A percentile compares a stretch with the other conserved stretches of the same genome.
Evolutionary conservation across 2,329 filamentous ascomycete genomes (phyloP).

Genomic region (Sporothrix curviconia): DNA sequence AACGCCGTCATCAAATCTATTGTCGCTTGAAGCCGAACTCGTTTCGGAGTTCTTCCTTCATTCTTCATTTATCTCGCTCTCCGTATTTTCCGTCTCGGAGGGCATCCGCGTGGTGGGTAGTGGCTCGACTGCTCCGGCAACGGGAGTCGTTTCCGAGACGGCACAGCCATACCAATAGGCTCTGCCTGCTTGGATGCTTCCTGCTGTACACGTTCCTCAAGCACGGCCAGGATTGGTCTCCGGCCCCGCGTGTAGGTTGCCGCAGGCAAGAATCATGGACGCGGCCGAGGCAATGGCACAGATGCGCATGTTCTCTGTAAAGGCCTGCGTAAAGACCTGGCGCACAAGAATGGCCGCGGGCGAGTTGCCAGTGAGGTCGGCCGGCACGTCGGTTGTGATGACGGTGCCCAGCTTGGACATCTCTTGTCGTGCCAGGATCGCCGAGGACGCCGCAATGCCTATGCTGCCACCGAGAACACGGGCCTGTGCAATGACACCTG

Average conservation of each 20-base stretch:
- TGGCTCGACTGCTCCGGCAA: no score
- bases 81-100: background rate
- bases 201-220: background rate
- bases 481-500: constrained; percentile 46
- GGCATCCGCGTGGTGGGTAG: background rate
- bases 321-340: constrained; percentile 37
- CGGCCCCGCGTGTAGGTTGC: constrained; percentile 33
- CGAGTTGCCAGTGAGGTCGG: constrained; percentile 17
- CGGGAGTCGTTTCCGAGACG: no score
- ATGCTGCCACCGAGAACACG: constrained; percentile 48
- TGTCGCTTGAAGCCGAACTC: no score
- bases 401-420: constrained; percentile 25
- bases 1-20: background rate
- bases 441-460: constrained; percentile 47
- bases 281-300: constrained; percentile 35
- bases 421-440: constrained; percentile 34
- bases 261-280: constrained; percentile 34
- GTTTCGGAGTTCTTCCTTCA: no score
- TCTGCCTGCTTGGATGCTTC: background rate
- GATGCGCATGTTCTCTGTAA: constrained; percentile 24
- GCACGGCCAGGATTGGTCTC: constrained; percentile 23
- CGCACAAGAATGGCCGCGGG: constrained; percentile 29
- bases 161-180: no score
- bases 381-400: constrained; percentile 26
- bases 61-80: background rate